A percentile compares a stretch with the other conserved stretches of the same genome.
Evolutionary conservation across 345 rosid species (phyloP).

Genomic region (Punica granatum): DNA sequence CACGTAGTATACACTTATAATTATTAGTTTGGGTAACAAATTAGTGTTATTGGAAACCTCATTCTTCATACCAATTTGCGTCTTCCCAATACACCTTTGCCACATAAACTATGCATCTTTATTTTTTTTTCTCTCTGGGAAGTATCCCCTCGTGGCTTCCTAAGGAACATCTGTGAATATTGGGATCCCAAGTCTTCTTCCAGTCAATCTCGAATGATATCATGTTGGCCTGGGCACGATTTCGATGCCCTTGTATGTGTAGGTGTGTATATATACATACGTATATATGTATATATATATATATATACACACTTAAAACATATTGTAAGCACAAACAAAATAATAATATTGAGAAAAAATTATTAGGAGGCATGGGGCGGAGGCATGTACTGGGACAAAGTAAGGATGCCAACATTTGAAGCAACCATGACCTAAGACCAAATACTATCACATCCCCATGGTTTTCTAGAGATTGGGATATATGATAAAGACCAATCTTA

Average conservation of each 20-base stretch:
- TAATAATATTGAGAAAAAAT: neutral
- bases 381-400: slow-evolving; percentile 17
- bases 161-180: too few species aligned
- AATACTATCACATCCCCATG: slow-evolving; percentile 34
- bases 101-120: too few species aligned
- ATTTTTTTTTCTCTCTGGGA: too few species aligned
- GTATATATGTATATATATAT: neutral
- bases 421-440: slow-evolving; percentile 60
- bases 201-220: neutral
- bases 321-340: neutral
- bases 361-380: neutral
- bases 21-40: too few species aligned
- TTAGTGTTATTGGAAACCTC: too few species aligned
- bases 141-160: too few species aligned
- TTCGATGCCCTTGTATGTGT: neutral
- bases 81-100: too few species aligned
- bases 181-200: neutral
- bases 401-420: slow-evolving; percentile 32
- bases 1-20: too few species aligned
- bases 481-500: slow-evolving; percentile 6
- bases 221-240: neutral
- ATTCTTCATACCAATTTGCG: too few species aligned
- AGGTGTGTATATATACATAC: neutral
- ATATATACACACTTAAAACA: neutral
- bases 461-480: slow-evolving; percentile 16